These are phyloP conservation scores for Chlorella sp. DNA, from an alignment of 139 green algal genomes.

Conservation along the genomic window DNA sequence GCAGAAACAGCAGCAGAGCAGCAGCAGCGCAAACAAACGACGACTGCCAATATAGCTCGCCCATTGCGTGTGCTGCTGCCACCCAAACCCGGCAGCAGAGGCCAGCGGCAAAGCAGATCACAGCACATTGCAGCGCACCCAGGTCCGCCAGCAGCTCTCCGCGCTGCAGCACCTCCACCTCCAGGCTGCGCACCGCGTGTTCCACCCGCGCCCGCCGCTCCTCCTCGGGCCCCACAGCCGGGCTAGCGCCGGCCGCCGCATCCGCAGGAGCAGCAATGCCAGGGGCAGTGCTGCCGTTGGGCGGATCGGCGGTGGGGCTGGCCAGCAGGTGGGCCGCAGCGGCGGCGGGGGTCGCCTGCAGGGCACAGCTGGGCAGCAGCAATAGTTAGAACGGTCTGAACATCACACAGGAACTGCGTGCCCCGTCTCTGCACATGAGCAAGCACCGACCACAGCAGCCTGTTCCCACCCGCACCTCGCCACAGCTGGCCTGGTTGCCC, in stretches of 20 bases:
- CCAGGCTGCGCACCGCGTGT: conserved; percentile 20
- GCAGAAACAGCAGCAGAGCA: too few species aligned
- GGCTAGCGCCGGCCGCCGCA: not conserved
- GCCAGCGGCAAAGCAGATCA: too few species aligned
- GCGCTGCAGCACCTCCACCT: conserved; percentile 65
- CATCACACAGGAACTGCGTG: too few species aligned
- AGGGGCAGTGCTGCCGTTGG: not conserved
- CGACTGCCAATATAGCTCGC: too few species aligned
- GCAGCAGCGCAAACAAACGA: too few species aligned
- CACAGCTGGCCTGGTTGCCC: not conserved
- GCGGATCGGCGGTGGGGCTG: not conserved
- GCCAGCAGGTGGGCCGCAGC: not conserved
- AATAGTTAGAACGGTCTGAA: too few species aligned
- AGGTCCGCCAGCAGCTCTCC: conserved; percentile 82
- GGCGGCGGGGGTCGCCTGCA: not conserved
- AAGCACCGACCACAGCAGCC: too few species aligned
- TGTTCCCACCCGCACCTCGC: not conserved
- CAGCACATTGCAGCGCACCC: conserved; percentile 38
- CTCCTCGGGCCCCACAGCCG: conserved; percentile 54
- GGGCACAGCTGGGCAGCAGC: too few species aligned
- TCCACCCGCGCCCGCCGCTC: conserved; percentile 73
- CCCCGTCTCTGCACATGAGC: too few species aligned
- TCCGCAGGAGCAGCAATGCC: not conserved
- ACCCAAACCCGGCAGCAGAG: too few species aligned
- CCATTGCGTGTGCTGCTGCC: too few species aligned